These are phyloP conservation scores for Cladosporium sp. DNA, from an alignment of 2,329 filamentous ascomycete genomes.

Conservation along the genomic window DNA sequence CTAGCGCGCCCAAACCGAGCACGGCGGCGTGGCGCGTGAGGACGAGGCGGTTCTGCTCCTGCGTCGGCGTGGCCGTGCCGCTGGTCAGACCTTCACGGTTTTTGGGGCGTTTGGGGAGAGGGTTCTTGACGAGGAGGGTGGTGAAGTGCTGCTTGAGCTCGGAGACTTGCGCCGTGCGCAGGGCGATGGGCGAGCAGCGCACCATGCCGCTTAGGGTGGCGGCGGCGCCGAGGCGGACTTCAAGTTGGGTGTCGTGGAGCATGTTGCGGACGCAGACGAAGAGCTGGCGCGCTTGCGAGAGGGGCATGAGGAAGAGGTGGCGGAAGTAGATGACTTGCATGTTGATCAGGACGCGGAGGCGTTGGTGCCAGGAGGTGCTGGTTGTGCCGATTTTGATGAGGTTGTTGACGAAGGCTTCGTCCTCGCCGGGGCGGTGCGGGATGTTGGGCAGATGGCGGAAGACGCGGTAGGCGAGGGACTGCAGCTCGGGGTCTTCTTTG, in stretches of 20 bases:
- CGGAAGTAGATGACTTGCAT: conserved; percentile 99
- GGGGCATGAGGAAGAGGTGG: conserved; percentile 79
- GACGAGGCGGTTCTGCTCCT: conserved; percentile 71
- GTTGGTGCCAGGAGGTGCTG: conserved; percentile 89
- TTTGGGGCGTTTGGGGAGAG: conserved; percentile 68
- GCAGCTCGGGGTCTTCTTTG: conserved; percentile 94
- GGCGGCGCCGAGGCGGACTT: conserved; percentile 89
- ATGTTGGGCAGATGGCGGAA: conserved; percentile 96
- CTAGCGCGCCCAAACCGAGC: conserved; percentile 80
- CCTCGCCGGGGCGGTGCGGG: conserved; percentile 82
- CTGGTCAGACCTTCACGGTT: conserved; percentile 29
- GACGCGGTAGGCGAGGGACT: conserved; percentile 91
- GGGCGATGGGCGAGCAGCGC: conserved; percentile 77
- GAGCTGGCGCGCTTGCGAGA: conserved; percentile 69
- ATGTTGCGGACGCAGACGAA: conserved; percentile 94
- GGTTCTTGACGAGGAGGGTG: conserved; percentile 71
- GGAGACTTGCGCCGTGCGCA: conserved; percentile 74
- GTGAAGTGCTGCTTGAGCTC: conserved; percentile 77
- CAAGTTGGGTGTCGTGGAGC: conserved; percentile 86
- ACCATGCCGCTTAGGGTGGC: conserved; percentile 97
- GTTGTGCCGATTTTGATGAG: conserved; percentile 84
- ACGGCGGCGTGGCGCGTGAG: conserved; percentile 86
- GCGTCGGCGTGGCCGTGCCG: conserved; percentile 61
- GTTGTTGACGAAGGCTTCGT: conserved; percentile 75
- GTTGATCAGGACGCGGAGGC: conserved; percentile 89